These are phyloP conservation scores for Firmiana major DNA, from an alignment of 345 rosid genomes.

Conservation along the genomic window DNA sequence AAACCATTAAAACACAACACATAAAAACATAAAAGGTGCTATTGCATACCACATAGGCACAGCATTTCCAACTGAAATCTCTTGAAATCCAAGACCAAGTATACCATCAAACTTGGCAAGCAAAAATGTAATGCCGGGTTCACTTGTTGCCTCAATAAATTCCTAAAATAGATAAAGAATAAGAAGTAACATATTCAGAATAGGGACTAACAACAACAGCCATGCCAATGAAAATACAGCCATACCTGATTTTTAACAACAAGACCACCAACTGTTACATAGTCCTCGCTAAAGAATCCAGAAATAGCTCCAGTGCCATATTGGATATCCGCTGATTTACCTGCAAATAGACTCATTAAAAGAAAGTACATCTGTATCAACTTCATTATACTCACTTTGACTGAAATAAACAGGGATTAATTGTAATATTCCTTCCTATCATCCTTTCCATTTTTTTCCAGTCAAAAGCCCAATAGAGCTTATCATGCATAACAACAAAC, in stretches of 20 bases:
- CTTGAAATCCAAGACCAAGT: conserved; percentile 78
- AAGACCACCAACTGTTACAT: conserved; percentile 73
- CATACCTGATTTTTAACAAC: conserved; percentile 80
- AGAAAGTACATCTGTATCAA: background rate
- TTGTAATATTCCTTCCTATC: background rate
- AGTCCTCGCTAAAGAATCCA: conserved; percentile 82
- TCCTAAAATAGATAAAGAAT: conserved; percentile 39
- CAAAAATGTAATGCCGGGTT: conserved; percentile 76
- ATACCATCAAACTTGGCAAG: conserved; percentile 84
- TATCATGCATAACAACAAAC: background rate
- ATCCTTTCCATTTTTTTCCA: background rate
- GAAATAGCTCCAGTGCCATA: conserved; percentile 89
- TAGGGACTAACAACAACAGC: background rate
- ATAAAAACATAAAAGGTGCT: background rate
- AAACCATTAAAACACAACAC: background rate
- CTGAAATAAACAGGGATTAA: background rate
- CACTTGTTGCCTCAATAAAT: conserved; percentile 87
- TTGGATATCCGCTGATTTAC: conserved; percentile 60
- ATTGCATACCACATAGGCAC: conserved; percentile 56
- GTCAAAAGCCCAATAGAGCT: background rate
- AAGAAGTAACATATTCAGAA: background rate
- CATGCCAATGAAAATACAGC: background rate
- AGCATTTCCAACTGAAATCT: conserved; percentile 59
- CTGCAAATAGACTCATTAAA: conserved; percentile 23
- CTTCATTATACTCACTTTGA: background rate